phyloP scores from a whole-genome alignment of 495 filamentous ascomycete species.

The Trichodelitschia bisporula region DNA sequence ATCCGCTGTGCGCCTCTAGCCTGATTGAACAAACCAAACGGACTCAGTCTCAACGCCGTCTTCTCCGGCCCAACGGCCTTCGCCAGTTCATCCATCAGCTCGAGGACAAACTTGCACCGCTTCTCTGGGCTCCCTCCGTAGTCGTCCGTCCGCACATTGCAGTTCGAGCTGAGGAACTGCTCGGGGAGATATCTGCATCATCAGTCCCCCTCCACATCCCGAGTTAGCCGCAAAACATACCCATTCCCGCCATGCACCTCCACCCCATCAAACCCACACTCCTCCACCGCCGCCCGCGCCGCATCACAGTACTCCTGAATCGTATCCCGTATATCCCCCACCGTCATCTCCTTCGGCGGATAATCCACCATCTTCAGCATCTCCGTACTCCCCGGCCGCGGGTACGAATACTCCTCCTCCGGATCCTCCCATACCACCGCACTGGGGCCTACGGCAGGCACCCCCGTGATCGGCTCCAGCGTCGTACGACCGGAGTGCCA shows the following conservation, averaged over 20 bases:
- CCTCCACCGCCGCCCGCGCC: slow-evolving; percentile 16
- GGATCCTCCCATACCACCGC: slow-evolving; percentile 20
- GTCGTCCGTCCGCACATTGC: slow-evolving; percentile 14
- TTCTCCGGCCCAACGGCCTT: slow-evolving; percentile 4
- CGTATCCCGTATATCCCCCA: slow-evolving; percentile 19
- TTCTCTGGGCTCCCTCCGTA: slow-evolving; percentile 14
- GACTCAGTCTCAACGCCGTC: slow-evolving; percentile 4
- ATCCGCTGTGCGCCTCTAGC: slow-evolving; percentile 19
- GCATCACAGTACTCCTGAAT: slow-evolving; percentile 15
- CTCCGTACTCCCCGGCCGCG: slow-evolving; percentile 14
- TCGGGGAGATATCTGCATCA: slow-evolving; percentile 6
- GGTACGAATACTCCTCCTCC: slow-evolving; percentile 16
- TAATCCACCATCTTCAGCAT: slow-evolving; percentile 20
- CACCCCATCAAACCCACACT: slow-evolving; percentile 26
- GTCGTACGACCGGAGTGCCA: slow-evolving; percentile 27
- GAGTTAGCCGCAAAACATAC: slow-evolving; percentile 2
- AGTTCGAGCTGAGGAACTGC: slow-evolving; percentile 14
- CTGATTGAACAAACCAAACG: slow-evolving; percentile 25
- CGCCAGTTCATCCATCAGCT: slow-evolving; percentile 11
- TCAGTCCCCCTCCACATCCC: neutral
- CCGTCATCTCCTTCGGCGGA: slow-evolving; percentile 22
- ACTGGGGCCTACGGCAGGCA: slow-evolving; percentile 15
- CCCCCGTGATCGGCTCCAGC: slow-evolving; percentile 21
- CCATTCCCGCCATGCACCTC: slow-evolving; percentile 19
- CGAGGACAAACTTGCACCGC: slow-evolving; percentile 12